Evolutionary conservation across 768 basidiomycete genomes (phyloP).

Genomic region (Naganishia vishniacii): DNA sequence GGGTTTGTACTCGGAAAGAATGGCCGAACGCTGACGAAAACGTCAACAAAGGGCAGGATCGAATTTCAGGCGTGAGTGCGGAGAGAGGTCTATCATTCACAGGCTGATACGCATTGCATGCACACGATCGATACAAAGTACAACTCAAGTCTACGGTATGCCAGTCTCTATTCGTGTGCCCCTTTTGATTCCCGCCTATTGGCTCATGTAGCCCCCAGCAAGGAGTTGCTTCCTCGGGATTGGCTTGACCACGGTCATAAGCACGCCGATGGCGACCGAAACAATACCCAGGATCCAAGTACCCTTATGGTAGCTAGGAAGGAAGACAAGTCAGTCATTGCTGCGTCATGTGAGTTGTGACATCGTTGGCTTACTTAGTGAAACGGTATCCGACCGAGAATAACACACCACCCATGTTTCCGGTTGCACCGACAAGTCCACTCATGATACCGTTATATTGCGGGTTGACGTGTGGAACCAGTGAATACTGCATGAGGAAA

Average conservation of each 20-base stretch:
- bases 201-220: conserved; percentile 21
- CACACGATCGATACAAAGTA: no score
- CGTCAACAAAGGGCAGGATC: no score
- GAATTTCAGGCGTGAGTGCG: no score
- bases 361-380: conserved; percentile 3
- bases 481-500: conserved; percentile 9
- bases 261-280: conserved; percentile 17
- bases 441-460: conserved; percentile 27
- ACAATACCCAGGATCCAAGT: conserved; percentile 22
- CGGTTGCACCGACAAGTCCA: conserved; percentile 14
- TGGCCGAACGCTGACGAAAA: no score
- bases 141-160: no score
- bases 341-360: neutral
- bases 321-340: neutral
- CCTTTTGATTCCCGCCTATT: neutral
- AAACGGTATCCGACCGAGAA: conserved; percentile 22
- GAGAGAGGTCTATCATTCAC: no score
- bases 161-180: no score
- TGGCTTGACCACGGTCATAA: conserved; percentile 18
- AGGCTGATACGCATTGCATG: no score
- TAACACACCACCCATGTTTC: conserved; percentile 23
- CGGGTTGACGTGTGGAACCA: conserved; percentile 25
- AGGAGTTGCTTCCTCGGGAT: conserved; percentile 17
- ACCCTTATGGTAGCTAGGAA: conserved; percentile 16
- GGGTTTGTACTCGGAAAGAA: no score